A percentile compares a stretch with the other conserved stretches of the same genome.
Evolutionary conservation across 2,329 filamentous ascomycete species (phyloP).

Genomic region (Sporothrix mexicana): DNA sequence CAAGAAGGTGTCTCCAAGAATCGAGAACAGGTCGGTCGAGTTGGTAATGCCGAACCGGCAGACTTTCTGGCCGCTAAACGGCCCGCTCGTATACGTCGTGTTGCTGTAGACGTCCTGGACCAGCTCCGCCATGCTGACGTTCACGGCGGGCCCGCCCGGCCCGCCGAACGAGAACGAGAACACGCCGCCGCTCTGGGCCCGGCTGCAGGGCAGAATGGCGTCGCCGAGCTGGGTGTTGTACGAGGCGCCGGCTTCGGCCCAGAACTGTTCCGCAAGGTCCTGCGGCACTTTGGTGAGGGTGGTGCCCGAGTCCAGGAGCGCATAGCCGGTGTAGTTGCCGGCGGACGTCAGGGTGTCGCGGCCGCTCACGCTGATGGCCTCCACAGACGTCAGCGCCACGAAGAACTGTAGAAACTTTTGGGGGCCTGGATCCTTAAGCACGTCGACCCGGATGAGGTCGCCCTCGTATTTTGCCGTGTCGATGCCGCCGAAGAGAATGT

Average conservation of each 20-base stretch:
- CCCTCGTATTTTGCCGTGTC: slow-evolving; percentile 76
- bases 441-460: slow-evolving; percentile 64
- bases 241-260: slow-evolving; percentile 60
- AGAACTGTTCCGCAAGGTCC: slow-evolving; percentile 59
- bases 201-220: slow-evolving; percentile 59
- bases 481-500: slow-evolving; percentile 72
- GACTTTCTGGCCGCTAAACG: slow-evolving; percentile 51
- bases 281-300: slow-evolving; percentile 72
- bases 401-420: slow-evolving; percentile 52
- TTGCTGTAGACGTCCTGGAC: slow-evolving; percentile 52
- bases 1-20: slow-evolving; percentile 64
- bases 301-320: slow-evolving; percentile 73
- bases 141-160: slow-evolving; percentile 55
- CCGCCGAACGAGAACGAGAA: slow-evolving; percentile 62
- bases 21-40: slow-evolving; percentile 49
- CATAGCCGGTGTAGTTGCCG: slow-evolving; percentile 14
- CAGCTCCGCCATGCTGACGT: slow-evolving; percentile 62
- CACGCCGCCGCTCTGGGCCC: slow-evolving; percentile 51
- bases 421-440: slow-evolving; percentile 55
- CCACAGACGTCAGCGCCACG: slow-evolving; percentile 56
- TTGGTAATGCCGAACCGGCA: slow-evolving; percentile 65
- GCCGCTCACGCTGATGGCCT: slow-evolving; percentile 51
- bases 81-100: slow-evolving; percentile 49
- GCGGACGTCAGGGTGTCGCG: slow-evolving; percentile 12
- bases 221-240: slow-evolving; percentile 48